Evolutionary conservation across 441 rosid species (phyloP).

Genomic region (Kokia cookei): DNA sequence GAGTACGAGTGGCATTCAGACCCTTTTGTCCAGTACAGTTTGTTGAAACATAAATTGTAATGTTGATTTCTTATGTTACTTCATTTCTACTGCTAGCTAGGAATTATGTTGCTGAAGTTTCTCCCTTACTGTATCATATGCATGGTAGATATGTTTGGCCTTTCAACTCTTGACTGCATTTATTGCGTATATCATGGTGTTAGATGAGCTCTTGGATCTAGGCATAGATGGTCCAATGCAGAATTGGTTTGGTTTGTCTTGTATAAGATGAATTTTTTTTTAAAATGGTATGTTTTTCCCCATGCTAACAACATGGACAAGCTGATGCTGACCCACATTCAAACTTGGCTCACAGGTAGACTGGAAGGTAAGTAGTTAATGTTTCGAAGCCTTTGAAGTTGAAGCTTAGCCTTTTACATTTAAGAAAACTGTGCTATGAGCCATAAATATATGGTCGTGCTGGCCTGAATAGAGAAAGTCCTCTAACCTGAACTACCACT

Average conservation of each 20-base stretch:
- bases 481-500: neutral
- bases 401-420: neutral
- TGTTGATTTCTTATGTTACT: no score
- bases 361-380: neutral
- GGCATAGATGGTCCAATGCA: neutral
- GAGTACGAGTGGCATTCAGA: conserved; percentile 25
- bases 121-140: no score
- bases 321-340: neutral
- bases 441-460: neutral
- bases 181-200: neutral
- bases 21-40: no score
- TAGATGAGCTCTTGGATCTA: neutral
- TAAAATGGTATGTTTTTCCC: neutral
- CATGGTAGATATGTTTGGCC: no score
- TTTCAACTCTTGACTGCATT: no score
- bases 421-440: neutral
- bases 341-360: neutral
- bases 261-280: neutral
- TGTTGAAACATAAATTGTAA: no score
- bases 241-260: neutral
- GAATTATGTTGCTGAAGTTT: no score
- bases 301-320: no score
- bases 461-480: neutral
- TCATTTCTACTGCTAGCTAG: no score
- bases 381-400: neutral